Conservation (phyloP, 73 alveolate genomes). For the Breviolum minutum region DNA sequence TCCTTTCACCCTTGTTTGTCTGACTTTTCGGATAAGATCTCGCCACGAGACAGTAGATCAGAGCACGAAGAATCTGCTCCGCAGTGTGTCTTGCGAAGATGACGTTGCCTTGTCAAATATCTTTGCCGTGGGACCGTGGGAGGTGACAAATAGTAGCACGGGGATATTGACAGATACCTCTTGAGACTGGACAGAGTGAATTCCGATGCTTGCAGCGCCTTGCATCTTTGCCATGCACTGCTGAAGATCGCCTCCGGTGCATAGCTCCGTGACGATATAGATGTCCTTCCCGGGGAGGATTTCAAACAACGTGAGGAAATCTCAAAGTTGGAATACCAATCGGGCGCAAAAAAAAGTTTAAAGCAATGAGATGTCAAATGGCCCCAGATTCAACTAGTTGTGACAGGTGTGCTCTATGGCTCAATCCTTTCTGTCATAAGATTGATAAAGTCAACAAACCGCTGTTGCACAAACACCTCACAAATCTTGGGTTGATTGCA, state of each 20-base stretch:
- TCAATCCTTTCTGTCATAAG: no score
- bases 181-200: not conserved
- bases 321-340: not conserved
- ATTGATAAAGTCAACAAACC: no score
- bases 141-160: not conserved
- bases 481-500: no score
- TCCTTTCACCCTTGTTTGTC: not conserved
- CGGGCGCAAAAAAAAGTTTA: not conserved
- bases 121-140: not conserved
- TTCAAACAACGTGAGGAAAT: not conserved
- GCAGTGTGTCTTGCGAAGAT: conserved; percentile 52
- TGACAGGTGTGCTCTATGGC: no score
- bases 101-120: not conserved
- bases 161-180: not conserved
- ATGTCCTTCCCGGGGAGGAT: conserved; percentile 5
- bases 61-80: conserved; percentile 49
- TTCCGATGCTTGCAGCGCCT: not conserved
- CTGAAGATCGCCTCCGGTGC: conserved; percentile 72
- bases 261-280: conserved; percentile 80
- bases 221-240: conserved; percentile 37
- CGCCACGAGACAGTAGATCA: conserved; percentile 49
- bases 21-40: no score
- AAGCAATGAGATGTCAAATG: not conserved
- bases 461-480: no score
- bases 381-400: no score